Evolutionary conservation across 1,284 basidiomycete species (phyloP).

Genomic region (Malassezia nana): DNA sequence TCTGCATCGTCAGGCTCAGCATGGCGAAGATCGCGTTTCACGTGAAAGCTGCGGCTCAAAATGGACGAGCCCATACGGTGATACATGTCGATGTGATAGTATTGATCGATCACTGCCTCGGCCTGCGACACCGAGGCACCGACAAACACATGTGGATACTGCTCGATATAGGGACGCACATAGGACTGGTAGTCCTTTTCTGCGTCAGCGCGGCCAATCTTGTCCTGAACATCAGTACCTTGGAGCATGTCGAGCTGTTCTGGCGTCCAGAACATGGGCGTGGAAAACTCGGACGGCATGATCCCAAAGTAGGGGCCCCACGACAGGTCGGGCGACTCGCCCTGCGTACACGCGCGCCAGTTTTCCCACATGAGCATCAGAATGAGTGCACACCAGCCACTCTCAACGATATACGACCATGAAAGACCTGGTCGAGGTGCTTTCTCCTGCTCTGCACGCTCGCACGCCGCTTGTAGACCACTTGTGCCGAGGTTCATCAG

Average conservation of each 20-base stretch:
- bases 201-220: constrained; percentile 75
- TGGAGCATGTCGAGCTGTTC: constrained; percentile 65
- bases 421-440: not conserved
- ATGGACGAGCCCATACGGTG: constrained; percentile 90
- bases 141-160: constrained; percentile 27
- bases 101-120: constrained; percentile 41
- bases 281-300: constrained; percentile 63
- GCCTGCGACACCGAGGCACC: constrained; percentile 9
- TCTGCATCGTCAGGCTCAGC: constrained; percentile 16
- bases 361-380: constrained; percentile 92
- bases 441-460: constrained; percentile 14
- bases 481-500: constrained; percentile 73
- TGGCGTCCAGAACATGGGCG: constrained; percentile 87
- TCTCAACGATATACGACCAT: constrained; percentile 24
- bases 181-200: constrained; percentile 60
- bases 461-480: constrained; percentile 49
- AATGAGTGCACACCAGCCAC: constrained; percentile 78
- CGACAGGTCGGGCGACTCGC: not conserved
- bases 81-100: constrained; percentile 67
- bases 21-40: constrained; percentile 47
- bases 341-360: constrained; percentile 20
- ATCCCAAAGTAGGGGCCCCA: constrained; percentile 43
- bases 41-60: constrained; percentile 76
- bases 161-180: constrained; percentile 49
- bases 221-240: constrained; percentile 75